phyloP scores from a whole-genome alignment of 23 red algal species.

The Gracilaria vermiculophylla region DNA sequence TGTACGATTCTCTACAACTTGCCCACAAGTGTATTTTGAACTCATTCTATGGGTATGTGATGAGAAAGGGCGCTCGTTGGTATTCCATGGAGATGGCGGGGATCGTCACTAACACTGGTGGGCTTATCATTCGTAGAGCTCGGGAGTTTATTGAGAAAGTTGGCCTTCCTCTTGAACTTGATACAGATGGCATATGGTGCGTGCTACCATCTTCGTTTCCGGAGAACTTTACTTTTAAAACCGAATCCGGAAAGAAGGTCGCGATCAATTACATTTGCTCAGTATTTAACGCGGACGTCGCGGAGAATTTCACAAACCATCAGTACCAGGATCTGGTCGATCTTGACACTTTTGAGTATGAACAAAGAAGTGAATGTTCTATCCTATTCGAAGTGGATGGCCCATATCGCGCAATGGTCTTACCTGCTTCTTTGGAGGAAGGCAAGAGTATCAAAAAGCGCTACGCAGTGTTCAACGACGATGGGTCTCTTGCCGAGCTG shows the following conservation, averaged over 20 bases:
- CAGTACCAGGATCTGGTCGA: conserved; percentile 92
- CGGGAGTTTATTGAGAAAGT: conserved; percentile 92
- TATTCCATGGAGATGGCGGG: conserved; percentile 99
- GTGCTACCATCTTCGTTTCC: conserved; percentile 86
- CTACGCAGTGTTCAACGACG: conserved; percentile 98
- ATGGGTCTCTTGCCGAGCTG: conserved; percentile 88
- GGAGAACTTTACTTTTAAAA: conserved; percentile 73
- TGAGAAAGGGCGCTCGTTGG: conserved; percentile 93
- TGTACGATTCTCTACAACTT: conserved; percentile 96
- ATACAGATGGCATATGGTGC: conserved; percentile 99
- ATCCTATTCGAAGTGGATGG: conserved; percentile 99
- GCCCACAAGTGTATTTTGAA: conserved; percentile 99
- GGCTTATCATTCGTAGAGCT: conserved; percentile 87
- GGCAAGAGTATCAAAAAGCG: conserved; percentile 98
- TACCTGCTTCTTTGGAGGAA: conserved; percentile 93
- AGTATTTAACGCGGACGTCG: conserved; percentile 86
- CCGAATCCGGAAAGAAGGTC: conserved; percentile 47
- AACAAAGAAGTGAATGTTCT: conserved; percentile 77
- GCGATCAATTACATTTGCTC: conserved; percentile 84
- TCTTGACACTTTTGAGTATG: conserved; percentile 55
- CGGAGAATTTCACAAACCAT: conserved; percentile 88
- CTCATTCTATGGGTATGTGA: conserved; percentile 99
- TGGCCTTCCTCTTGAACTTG: conserved; percentile 92
- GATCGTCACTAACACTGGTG: conserved; percentile 96
- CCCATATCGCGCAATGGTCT: conserved; percentile 96